Conservation (phyloP, 371 early-diverging fungal species). For the Dichotomocladium elegans region DNA sequence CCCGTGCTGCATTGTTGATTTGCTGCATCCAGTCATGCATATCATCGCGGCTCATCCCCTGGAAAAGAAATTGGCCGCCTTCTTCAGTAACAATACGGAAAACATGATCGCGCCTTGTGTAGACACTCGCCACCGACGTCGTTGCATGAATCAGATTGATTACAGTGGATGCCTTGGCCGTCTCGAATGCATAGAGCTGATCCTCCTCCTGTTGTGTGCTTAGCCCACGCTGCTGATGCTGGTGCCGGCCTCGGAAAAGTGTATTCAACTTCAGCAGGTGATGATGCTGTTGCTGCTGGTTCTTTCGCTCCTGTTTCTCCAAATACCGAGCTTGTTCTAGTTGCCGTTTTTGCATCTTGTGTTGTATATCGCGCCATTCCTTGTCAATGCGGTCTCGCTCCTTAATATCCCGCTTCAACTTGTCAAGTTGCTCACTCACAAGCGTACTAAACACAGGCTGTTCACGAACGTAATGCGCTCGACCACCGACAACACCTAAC, state of each 20-base stretch:
- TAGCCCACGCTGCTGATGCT: slow-evolving; percentile 4
- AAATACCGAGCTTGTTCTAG: slow-evolving; percentile 63
- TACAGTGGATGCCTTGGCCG: slow-evolving; percentile 65
- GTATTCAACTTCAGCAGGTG: slow-evolving; percentile 39
- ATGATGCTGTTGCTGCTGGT: slow-evolving; percentile 6
- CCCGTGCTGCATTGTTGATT: slow-evolving; percentile 71
- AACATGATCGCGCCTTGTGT: slow-evolving; percentile 72
- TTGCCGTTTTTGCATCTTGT: slow-evolving; percentile 65
- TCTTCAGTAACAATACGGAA: slow-evolving; percentile 84
- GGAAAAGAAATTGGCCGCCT: slow-evolving; percentile 76
- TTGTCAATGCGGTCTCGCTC: slow-evolving; percentile 70
- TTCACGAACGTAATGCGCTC: slow-evolving; percentile 8
- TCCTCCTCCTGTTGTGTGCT: slow-evolving; percentile 1
- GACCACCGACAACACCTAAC: slow-evolving; percentile 21
- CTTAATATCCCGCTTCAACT: slow-evolving; percentile 63
- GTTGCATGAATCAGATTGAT: slow-evolving; percentile 80
- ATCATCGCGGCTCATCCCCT: slow-evolving; percentile 65
- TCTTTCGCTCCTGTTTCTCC: slow-evolving; percentile 50
- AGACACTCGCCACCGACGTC: slow-evolving; percentile 65
- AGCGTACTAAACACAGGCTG: slow-evolving; percentile 54
- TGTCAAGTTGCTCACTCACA: slow-evolving; percentile 64
- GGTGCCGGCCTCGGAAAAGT: slow-evolving; percentile 26
- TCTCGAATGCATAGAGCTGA: slow-evolving; percentile 6
- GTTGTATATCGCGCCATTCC: slow-evolving; percentile 63
- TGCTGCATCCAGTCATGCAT: slow-evolving; percentile 77